Conservation (phyloP, 169 alveolate genomes). For the Amoebophrya sp. region DNA sequence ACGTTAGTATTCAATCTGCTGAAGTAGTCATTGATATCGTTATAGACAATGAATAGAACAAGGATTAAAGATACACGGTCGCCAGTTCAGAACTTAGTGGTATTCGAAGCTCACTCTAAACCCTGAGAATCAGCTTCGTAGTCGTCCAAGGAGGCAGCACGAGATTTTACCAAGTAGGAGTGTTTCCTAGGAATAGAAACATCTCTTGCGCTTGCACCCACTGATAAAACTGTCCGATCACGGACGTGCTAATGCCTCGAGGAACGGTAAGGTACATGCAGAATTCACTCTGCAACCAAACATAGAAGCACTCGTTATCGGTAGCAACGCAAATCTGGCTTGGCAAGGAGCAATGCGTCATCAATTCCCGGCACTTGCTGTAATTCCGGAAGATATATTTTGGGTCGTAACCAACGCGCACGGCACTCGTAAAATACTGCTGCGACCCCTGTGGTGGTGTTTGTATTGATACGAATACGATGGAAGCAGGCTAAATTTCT, state of each 20-base stretch:
- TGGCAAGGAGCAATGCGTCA: not conserved
- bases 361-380: not conserved
- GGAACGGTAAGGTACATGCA: constrained; percentile 30
- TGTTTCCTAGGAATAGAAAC: not conserved
- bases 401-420: not conserved
- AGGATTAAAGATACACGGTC: no score
- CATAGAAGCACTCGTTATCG: constrained; percentile 4
- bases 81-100: no score
- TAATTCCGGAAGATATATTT: not conserved
- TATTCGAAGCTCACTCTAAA: no score
- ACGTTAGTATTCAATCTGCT: no score
- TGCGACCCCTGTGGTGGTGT: not conserved
- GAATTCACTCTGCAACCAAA: constrained; percentile 23
- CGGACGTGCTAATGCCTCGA: not conserved
- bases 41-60: no score
- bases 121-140: no score
- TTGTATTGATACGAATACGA: no score
- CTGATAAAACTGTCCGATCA: constrained; percentile 23
- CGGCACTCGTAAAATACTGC: not conserved
- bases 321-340: constrained; percentile 28
- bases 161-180: not conserved
- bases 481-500: no score
- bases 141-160: no score
- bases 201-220: constrained; percentile 24
- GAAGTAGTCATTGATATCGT: no score